Evolutionary conservation across 257 asterid genomes (phyloP), one percentile per base, ranked within the genome.

Genomic region (Solanum bulbocastanum): DNA sequence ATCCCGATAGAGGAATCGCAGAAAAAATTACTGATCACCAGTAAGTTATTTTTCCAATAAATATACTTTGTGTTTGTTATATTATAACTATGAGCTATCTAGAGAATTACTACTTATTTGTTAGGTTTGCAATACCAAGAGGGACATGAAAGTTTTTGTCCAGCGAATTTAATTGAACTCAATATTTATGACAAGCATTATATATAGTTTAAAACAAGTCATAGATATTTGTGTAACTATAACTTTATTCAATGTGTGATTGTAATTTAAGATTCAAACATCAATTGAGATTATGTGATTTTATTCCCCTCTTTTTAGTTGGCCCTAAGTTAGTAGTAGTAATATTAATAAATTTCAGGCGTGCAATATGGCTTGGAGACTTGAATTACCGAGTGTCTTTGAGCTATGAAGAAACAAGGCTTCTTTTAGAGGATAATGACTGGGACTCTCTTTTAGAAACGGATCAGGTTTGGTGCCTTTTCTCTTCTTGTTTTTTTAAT

Each of bases 301-400:
- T 49, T 83, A 52, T 52, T 83, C 4, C 18, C 30, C 37, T 16
- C n/a, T 18, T 72, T 33, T 33, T 72, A 18, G 4, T 18, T 35
- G 5, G 76, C 13, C 23, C 7, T 49, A 56, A 16, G 32, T 58
- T 15, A 32, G 42, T 87, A 62, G 62, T 62, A 33, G 3, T 33
- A 33, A 33, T 33, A 33, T 33, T 23, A 42, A 25, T 10, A 15
- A 4, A 86, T 89, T 91, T 49, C 96, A 96, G 99, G 91, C 98
- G 98, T 14, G 83, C 89, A 89, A 94, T 97, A 25, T 97, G 99
- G 99, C 90, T 97, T 22, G 99, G 99, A 44, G 99, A 97, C 92
- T 92, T 97, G 94, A 97, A 96, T 66, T 97, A 97, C 87, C 91
- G 99, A 76, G 95, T 96, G 46, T 91, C 98, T 23, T 90, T 96